Evolutionary conservation across 116 monocot species (phyloP).

Genomic region (Trichopus zeylanicus): DNA sequence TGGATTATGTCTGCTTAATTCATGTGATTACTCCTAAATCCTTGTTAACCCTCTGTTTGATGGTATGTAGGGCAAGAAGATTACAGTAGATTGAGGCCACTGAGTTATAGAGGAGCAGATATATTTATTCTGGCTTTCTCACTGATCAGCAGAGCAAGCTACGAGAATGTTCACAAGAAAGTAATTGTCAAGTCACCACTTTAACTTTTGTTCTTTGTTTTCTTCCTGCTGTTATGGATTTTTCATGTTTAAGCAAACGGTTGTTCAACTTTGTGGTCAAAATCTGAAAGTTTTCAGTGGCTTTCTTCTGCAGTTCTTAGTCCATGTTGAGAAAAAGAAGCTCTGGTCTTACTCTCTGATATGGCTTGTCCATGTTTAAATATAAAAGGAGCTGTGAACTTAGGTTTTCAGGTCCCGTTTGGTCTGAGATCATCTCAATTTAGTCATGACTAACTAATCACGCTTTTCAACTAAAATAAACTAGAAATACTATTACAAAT

Average conservation of each 20-base stretch:
- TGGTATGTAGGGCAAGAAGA: constrained; percentile 63
- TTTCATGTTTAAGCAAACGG: too few species aligned
- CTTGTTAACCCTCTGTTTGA: neutral
- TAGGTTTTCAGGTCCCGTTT: too few species aligned
- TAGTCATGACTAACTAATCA: too few species aligned
- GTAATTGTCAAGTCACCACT: constrained; percentile 13
- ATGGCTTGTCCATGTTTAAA: too few species aligned
- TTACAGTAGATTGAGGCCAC: constrained; percentile 76
- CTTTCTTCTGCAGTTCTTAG: too few species aligned
- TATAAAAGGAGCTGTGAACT: too few species aligned
- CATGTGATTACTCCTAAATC: too few species aligned
- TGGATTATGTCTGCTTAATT: neutral
- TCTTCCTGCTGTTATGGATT: neutral
- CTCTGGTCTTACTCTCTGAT: too few species aligned
- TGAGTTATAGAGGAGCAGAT: constrained; percentile 81
- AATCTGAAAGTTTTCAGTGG: neutral
- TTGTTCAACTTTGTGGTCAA: neutral
- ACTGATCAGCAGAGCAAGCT: constrained; percentile 76
- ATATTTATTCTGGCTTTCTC: constrained; percentile 81
- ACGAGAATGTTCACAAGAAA: constrained; percentile 91
- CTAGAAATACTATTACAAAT: too few species aligned
- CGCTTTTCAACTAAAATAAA: too few species aligned
- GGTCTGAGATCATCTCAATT: too few species aligned
- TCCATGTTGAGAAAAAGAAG: too few species aligned
- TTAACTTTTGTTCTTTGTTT: neutral